Evolutionary conservation across 2,329 filamentous ascomycete genomes (phyloP).

Genomic region (Sarocladiaceae sp.): DNA sequence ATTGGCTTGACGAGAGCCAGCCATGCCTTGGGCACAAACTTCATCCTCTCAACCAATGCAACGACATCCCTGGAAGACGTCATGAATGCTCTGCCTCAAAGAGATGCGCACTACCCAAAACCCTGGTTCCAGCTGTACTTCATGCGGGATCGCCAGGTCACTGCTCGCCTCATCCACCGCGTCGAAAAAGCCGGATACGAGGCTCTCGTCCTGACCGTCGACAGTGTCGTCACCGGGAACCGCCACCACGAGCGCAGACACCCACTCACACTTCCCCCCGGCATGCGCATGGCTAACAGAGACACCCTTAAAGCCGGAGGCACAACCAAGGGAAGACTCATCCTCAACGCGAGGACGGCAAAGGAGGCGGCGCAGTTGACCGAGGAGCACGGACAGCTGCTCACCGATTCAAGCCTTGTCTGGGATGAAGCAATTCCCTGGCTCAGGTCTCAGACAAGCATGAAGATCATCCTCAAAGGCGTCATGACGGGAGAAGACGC

Average conservation of each 20-base stretch:
- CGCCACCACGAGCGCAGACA: slow-evolving; percentile 13
- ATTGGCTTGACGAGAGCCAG: not conserved
- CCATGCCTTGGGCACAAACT: too few species aligned
- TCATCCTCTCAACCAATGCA: not conserved
- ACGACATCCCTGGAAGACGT: slow-evolving; percentile 1
- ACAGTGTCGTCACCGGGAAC: slow-evolving; percentile 16
- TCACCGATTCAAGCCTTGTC: not conserved
- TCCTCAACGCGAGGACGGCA: too few species aligned
- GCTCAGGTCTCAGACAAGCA: not conserved
- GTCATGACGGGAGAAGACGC: slow-evolving; percentile 26
- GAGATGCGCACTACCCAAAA: slow-evolving; percentile 12
- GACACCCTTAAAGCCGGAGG: too few species aligned
- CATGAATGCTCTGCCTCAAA: slow-evolving; percentile 3
- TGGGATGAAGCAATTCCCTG: not conserved
- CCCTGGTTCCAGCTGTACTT: slow-evolving; percentile 17
- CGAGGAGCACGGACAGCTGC: too few species aligned
- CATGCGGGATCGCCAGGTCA: slow-evolving; percentile 10
- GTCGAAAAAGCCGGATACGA: slow-evolving; percentile 12
- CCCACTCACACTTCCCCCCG: slow-evolving; percentile 14
- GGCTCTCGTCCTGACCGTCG: slow-evolving; percentile 18
- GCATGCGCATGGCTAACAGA: slow-evolving; percentile 17
- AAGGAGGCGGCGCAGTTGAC: too few species aligned
- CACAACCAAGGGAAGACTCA: too few species aligned
- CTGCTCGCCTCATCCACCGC: slow-evolving; percentile 7
- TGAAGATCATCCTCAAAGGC: slow-evolving; percentile 17